Percentiles rank a stretch among this genome's conserved stretches.
phyloP scores from a whole-genome alignment of 192 early-diverging fungal genomes.

The Globomyces pollinis-pini region DNA sequence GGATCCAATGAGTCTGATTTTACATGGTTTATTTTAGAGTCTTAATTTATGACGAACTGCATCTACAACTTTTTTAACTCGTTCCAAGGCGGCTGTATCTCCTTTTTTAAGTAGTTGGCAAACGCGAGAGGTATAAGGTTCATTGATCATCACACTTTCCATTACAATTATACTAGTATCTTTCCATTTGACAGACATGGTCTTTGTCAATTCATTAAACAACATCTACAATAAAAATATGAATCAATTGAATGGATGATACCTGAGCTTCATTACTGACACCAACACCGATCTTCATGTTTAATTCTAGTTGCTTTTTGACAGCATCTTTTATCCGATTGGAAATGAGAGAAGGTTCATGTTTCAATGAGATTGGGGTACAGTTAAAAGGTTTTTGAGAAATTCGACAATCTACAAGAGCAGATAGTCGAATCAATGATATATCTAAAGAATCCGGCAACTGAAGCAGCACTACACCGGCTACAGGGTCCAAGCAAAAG shows the following conservation, averaged over 20 bases:
- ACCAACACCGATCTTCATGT: conserved; percentile 24
- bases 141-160: conserved; percentile 38
- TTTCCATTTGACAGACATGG: conserved; percentile 38
- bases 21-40: too few relatives aligned
- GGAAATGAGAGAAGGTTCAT: neutral
- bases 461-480: neutral
- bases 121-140: conserved; percentile 32
- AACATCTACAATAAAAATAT: conserved; percentile 4
- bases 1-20: too few relatives aligned
- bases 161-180: conserved; percentile 36
- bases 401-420: neutral
- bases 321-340: neutral
- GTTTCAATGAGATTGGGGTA: neutral
- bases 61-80: conserved; percentile 37
- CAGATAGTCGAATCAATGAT: neutral
- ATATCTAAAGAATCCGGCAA: neutral
- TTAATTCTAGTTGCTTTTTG: neutral
- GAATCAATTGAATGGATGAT: too few relatives aligned
- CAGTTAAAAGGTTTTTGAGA: neutral
- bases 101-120: conserved; percentile 15
- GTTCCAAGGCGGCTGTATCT: conserved; percentile 9
- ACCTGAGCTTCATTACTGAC: conserved; percentile 38
- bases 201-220: conserved; percentile 46
- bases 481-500: neutral
- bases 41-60: too few relatives aligned